These are phyloP conservation scores for Thelonectria olida DNA, from an alignment of 2,329 filamentous ascomycete species.

Conservation along the genomic window DNA sequence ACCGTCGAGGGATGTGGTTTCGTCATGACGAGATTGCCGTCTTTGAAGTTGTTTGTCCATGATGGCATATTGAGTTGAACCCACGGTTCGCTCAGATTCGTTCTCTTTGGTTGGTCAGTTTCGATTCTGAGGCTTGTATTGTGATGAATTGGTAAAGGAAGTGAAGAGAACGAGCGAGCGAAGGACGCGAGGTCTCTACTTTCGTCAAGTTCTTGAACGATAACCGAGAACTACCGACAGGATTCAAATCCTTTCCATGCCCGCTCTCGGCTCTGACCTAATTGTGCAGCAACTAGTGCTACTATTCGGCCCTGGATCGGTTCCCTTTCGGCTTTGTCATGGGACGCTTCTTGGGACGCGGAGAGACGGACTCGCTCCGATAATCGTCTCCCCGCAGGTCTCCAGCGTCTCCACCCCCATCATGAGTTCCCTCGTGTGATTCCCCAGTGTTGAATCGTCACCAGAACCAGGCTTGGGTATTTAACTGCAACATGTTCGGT, in stretches of 20 bases:
- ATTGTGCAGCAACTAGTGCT: background rate
- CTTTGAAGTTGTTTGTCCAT: background rate
- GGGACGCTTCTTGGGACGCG: background rate
- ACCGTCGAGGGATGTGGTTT: background rate
- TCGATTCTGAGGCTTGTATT: background rate
- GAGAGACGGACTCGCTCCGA: slow-evolving; percentile 13
- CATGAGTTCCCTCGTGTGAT: background rate
- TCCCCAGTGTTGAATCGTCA: background rate
- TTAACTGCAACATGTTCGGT: background rate
- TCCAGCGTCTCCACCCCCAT: background rate
- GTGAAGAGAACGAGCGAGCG: too few species aligned
- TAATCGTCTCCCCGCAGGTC: background rate
- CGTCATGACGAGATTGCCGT: background rate
- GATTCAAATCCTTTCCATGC: background rate
- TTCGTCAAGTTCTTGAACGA: too few species aligned
- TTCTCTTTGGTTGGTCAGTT: background rate
- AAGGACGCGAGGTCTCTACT: background rate
- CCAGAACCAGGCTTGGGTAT: background rate
- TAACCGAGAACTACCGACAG: background rate
- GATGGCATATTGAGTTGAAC: background rate
- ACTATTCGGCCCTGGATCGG: background rate
- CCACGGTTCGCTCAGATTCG: background rate
- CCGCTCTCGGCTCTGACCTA: background rate
- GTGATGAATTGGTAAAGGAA: background rate
- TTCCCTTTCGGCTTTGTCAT: background rate